Conservation (phyloP, 179 eudicot species). For the Dionaea muscipula region DNA sequence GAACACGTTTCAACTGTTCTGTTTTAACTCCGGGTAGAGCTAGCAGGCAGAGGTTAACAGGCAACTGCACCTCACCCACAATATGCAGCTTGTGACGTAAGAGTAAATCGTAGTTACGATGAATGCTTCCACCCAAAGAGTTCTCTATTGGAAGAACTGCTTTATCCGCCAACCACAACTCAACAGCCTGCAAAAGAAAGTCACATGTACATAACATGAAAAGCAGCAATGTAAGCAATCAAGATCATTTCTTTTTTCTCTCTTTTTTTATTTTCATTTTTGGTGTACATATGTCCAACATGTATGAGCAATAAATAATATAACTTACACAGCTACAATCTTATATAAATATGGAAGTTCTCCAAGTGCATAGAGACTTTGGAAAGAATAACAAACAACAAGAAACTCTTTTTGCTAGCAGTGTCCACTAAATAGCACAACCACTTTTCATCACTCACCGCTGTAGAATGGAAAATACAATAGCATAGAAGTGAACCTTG, state of each 20-base stretch:
- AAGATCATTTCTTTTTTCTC: no score
- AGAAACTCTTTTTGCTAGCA: background rate
- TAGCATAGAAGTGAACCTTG: conserved; percentile 18
- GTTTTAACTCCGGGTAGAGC: conserved; percentile 27
- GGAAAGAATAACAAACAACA: background rate
- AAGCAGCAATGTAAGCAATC: no score
- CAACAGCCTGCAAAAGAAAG: conserved; percentile 28
- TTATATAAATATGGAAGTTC: background rate
- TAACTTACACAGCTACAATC: no score
- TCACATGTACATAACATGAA: no score
- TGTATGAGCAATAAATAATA: no score
- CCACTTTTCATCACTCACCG: no score
- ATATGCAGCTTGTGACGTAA: conserved; percentile 34
- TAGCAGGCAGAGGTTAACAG: conserved; percentile 26
- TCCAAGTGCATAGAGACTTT: background rate
- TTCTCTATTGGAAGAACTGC: conserved; percentile 41
- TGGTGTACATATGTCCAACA: no score
- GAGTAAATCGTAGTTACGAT: conserved; percentile 38
- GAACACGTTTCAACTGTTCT: conserved; percentile 26
- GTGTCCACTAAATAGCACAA: no score
- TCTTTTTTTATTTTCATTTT: no score
- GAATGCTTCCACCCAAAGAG: conserved; percentile 36
- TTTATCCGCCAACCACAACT: conserved; percentile 31
- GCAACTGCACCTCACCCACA: conserved; percentile 37
- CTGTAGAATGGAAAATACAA: background rate